Evolutionary conservation across 257 asterid species (phyloP), one percentile per base, ranked within the genome.

Genomic region (Solanum lignicaule): DNA sequence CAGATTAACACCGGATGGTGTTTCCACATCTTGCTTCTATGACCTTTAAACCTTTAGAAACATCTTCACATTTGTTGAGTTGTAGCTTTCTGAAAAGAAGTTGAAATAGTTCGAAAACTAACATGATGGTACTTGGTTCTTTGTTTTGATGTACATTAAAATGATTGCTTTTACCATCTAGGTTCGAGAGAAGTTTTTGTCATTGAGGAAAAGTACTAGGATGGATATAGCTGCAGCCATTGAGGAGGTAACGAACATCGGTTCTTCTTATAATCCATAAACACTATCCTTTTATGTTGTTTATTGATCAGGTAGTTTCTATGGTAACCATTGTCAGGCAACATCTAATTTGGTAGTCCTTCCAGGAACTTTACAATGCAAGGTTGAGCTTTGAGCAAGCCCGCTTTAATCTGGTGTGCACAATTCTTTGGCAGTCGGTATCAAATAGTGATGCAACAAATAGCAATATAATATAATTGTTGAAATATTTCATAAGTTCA

Each of bases 291-390:
- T 55, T 86, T 81, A 66, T 79, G 89, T 90, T 86, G 43, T 79
- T 89, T 84, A 88, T 85, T 90, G 90, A 91, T 89, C 91, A 94
- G 87, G 91, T 91, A 92, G 94, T 91, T 88, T 87, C 88, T 90
- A 90, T 89, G 96, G 95, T 95, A 89, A 94, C 93, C 93, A 90
- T 93, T 90, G 88, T 90, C 88, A 90, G 87, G 93, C 91, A 90
- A 94, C 92, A 87, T 92, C 98, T 95, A 95, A 94, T 94, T 93
- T 94, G 95, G 92, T 94, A 94, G 97, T 93, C 94, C 91, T 96
- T 95, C 98, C 98, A 95, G 99, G 99, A 97, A 95, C 97, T 95
- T 91, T 93, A 95, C 92, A 94, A 91, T 91, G 94, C 98, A 83
- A 94, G 99, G 91, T 93, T 93, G 85, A 87, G 92, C 83, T 97